phyloP scores from a whole-genome alignment of 768 basidiomycete genomes.

The Boletus subcaerulescens region DNA sequence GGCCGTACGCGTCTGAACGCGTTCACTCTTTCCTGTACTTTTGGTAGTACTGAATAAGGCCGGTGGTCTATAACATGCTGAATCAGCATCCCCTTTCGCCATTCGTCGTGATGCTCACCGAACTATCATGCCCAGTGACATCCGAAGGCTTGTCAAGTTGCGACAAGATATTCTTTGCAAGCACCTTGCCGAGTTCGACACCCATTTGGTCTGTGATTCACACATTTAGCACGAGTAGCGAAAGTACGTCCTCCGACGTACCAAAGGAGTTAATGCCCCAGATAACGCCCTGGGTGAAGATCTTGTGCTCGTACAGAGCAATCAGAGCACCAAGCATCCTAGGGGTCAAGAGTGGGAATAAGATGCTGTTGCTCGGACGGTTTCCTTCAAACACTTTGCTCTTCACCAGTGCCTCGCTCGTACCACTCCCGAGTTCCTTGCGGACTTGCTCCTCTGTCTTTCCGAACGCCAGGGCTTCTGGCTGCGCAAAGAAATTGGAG shows the following conservation, averaged over 20 bases:
- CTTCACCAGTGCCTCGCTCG: constrained; percentile 85
- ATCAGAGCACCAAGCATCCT: constrained; percentile 85
- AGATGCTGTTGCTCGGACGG: constrained; percentile 91
- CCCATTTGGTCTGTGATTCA: constrained; percentile 88
- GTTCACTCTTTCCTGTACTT: constrained; percentile 73
- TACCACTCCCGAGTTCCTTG: constrained; percentile 62
- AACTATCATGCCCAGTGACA: constrained; percentile 87
- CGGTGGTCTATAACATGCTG: constrained; percentile 65
- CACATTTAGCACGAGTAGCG: neutral
- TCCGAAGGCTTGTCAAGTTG: constrained; percentile 80
- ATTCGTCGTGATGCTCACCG: constrained; percentile 37
- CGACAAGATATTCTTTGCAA: constrained; percentile 92
- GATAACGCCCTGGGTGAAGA: constrained; percentile 94
- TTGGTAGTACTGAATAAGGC: constrained; percentile 97
- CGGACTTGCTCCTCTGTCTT: constrained; percentile 90
- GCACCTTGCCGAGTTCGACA: constrained; percentile 95
- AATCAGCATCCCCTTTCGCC: constrained; percentile 1
- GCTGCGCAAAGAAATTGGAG: constrained; percentile 98
- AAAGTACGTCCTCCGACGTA: constrained; percentile 33
- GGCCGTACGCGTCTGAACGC: neutral
- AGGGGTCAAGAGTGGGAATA: constrained; percentile 93
- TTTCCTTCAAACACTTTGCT: constrained; percentile 98
- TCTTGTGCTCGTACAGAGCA: constrained; percentile 97
- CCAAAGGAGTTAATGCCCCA: constrained; percentile 99
- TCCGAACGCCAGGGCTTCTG: constrained; percentile 96